These are phyloP conservation scores for Cercis canadensis DNA, from an alignment of 306 rosid species.

Conservation along the genomic window DNA sequence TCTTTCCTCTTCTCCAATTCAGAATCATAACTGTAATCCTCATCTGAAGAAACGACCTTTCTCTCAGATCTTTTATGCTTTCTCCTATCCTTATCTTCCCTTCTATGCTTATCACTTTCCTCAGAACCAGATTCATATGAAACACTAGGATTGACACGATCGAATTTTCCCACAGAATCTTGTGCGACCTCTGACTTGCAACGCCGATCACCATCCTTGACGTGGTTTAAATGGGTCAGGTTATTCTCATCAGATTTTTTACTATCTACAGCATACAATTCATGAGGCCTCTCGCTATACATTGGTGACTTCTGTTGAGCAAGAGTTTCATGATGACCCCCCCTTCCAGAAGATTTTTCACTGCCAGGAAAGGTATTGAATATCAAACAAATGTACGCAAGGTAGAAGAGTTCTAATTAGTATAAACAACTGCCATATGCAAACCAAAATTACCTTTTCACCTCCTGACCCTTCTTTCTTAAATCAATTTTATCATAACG, in stretches of 20 bases:
- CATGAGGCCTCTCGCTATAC: constrained; percentile 51
- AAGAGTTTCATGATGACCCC: constrained; percentile 38
- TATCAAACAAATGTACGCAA: constrained; percentile 40
- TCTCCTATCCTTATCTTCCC: constrained; percentile 64
- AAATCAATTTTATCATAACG: constrained; percentile 41
- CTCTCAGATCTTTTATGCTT: constrained; percentile 84
- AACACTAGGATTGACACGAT: constrained; percentile 46
- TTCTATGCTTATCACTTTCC: constrained; percentile 62
- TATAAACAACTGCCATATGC: constrained; percentile 29
- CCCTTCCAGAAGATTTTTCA: constrained; percentile 52
- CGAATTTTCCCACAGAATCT: constrained; percentile 50
- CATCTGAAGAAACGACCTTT: constrained; percentile 63
- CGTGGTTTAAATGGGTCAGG: constrained; percentile 43
- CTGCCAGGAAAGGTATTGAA: constrained; percentile 49
- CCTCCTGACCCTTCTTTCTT: constrained; percentile 53
- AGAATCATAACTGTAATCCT: constrained; percentile 72
- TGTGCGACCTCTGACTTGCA: constrained; percentile 46
- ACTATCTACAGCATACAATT: constrained; percentile 46
- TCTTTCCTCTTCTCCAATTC: constrained; percentile 78
- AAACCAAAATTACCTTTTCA: constrained; percentile 50
- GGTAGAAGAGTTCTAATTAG: constrained; percentile 21
- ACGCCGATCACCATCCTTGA: constrained; percentile 43
- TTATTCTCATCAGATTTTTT: constrained; percentile 58
- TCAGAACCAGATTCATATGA: constrained; percentile 65
- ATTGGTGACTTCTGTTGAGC: constrained; percentile 51